Evolutionary conservation across 495 filamentous ascomycete genomes (phyloP).

Genomic region (Talaromyces stipitatus): DNA sequence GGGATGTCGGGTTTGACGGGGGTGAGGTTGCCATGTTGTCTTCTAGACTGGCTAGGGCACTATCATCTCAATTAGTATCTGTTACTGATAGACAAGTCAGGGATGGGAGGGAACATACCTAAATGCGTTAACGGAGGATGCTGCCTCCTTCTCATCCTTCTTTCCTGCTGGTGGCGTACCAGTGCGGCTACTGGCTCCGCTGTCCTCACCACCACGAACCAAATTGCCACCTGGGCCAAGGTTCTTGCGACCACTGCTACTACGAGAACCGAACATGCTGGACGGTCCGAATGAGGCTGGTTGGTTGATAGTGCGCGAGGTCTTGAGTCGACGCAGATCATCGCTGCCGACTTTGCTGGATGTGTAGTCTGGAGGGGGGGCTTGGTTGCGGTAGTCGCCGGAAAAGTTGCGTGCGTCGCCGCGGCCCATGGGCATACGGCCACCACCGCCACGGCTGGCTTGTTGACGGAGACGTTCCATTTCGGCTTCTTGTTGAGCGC

Average conservation of each 20-base stretch:
- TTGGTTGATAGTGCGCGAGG: slow-evolving; percentile 54
- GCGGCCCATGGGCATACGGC: slow-evolving; percentile 65
- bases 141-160: slow-evolving; percentile 59
- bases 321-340: slow-evolving; percentile 73
- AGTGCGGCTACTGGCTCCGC: slow-evolving; percentile 74
- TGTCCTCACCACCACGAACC: slow-evolving; percentile 67
- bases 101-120: slow-evolving; percentile 45
- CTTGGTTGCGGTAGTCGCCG: slow-evolving; percentile 51
- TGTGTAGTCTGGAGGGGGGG: slow-evolving; percentile 59
- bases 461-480: slow-evolving; percentile 40
- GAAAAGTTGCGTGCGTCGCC: slow-evolving; percentile 81
- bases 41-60: slow-evolving; percentile 53
- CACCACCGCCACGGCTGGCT: slow-evolving; percentile 50
- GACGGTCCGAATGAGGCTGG: slow-evolving; percentile 59
- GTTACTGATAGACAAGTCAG: not conserved
- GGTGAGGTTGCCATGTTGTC: slow-evolving; percentile 52
- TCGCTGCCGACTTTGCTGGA: slow-evolving; percentile 81
- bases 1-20: slow-evolving; percentile 51
- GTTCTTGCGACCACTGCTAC: slow-evolving; percentile 73
- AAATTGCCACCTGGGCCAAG: slow-evolving; percentile 65
- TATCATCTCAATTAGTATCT: slow-evolving; percentile 24
- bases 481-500: slow-evolving; percentile 59
- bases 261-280: slow-evolving; percentile 72
- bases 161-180: slow-evolving; percentile 70
- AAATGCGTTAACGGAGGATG: slow-evolving; percentile 76